Evolutionary conservation across 257 asterid genomes (phyloP).

Genomic region (Nicotiana sylvestris): DNA sequence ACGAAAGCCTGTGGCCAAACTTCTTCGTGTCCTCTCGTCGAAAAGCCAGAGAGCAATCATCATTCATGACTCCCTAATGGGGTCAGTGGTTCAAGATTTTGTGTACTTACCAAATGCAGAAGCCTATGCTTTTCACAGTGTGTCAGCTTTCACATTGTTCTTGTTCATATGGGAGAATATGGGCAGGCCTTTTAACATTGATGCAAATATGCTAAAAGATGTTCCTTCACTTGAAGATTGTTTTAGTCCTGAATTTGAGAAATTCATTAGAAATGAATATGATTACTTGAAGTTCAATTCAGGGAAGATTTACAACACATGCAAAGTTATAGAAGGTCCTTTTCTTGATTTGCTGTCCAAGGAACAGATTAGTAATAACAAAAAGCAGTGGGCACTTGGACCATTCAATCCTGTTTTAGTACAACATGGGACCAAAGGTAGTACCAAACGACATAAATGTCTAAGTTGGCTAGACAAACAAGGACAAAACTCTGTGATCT

Average conservation of each 20-base stretch:
- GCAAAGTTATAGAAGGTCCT: slow-evolving; percentile 43
- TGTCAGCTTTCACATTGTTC: slow-evolving; percentile 45
- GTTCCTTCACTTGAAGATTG: slow-evolving; percentile 44
- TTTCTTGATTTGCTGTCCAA: slow-evolving; percentile 38
- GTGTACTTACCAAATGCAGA: slow-evolving; percentile 34
- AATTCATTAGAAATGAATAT: slow-evolving; percentile 31
- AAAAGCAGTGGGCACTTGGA: slow-evolving; percentile 67
- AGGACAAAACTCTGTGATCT: slow-evolving; percentile 29
- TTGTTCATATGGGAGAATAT: slow-evolving; percentile 47
- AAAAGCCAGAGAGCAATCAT: slow-evolving; percentile 27
- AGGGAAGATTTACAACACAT: slow-evolving; percentile 62
- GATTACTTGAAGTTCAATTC: slow-evolving; percentile 30
- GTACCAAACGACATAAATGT: slow-evolving; percentile 27
- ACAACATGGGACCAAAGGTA: not conserved
- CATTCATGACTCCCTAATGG: slow-evolving; percentile 57
- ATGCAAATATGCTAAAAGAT: slow-evolving; percentile 20
- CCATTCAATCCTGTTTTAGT: slow-evolving; percentile 55
- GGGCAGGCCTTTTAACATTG: slow-evolving; percentile 43
- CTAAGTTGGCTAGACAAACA: slow-evolving; percentile 44
- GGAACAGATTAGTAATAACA: slow-evolving; percentile 28
- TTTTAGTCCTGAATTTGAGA: slow-evolving; percentile 39
- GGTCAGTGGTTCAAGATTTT: slow-evolving; percentile 52
- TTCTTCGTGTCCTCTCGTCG: slow-evolving; percentile 23
- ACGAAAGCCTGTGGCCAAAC: slow-evolving; percentile 34
- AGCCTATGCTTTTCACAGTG: slow-evolving; percentile 49